A percentile compares a stretch with the other conserved stretches of the same genome.
These are phyloP conservation scores for Monosporascus sp. DNA, from an alignment of 2,329 filamentous ascomycete genomes.

Conservation along the genomic window DNA sequence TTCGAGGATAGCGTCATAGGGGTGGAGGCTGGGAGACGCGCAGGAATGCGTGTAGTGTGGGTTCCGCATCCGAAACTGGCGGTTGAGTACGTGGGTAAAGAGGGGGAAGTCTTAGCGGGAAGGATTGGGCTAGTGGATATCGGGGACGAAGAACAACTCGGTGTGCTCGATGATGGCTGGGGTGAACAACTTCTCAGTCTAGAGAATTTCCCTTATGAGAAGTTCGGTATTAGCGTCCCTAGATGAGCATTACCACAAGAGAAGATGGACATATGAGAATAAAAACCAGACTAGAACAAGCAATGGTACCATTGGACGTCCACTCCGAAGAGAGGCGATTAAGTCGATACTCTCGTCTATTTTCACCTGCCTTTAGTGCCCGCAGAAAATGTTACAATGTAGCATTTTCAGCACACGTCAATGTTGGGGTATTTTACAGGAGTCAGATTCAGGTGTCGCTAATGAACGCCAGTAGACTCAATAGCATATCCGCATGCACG, in stretches of 20 bases:
- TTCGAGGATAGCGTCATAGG: conserved; percentile 71
- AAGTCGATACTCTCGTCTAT: no score
- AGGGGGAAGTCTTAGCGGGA: conserved; percentile 26
- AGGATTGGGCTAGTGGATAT: conserved; percentile 19
- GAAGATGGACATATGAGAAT: no score
- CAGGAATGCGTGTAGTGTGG: conserved; percentile 71
- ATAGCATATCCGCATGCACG: no score
- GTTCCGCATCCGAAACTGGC: conserved; percentile 57
- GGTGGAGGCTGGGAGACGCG: conserved; percentile 63
- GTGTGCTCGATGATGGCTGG: conserved; percentile 32
- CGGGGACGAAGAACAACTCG: conserved; percentile 27
- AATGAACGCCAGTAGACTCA: no score
- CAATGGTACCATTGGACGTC: no score
- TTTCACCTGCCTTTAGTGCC: no score
- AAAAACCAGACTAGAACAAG: no score
- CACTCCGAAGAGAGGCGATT: no score
- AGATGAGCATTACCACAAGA: conserved; percentile 15
- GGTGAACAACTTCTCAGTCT: conserved; percentile 28
- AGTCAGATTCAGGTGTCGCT: no score
- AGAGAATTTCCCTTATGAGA: conserved; percentile 32
- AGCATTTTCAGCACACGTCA: no score
- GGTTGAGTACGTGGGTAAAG: conserved; percentile 25
- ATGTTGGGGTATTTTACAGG: no score
- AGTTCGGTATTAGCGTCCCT: conserved; percentile 25
- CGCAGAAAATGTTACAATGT: no score